Evolutionary conservation across 352 stramenopile species (phyloP).

Genomic region (Pythium sp.): DNA sequence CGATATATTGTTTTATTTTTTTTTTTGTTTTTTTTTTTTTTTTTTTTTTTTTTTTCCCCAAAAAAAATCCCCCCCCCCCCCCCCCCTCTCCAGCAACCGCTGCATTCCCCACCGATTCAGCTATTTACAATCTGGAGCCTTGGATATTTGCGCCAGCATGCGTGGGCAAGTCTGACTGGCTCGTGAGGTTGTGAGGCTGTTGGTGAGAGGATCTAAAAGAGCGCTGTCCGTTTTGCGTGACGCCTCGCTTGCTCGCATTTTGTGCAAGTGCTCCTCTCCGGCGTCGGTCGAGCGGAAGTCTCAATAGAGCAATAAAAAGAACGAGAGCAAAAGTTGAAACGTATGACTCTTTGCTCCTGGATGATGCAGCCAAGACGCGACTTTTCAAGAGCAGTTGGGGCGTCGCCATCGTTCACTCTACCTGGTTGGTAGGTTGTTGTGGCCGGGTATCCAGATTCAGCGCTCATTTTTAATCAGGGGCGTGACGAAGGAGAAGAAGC

Average conservation of each 20-base stretch:
- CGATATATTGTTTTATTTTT: too few species aligned
- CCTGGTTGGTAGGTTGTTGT: too few species aligned
- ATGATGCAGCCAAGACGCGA: not conserved
- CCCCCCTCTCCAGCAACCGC: too few species aligned
- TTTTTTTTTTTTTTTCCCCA: too few species aligned
- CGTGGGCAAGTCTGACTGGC: not conserved
- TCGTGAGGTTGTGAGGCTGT: not conserved
- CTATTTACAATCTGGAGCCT: too few species aligned
- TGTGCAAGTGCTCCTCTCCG: not conserved
- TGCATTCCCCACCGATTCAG: too few species aligned
- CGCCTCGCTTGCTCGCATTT: not conserved
- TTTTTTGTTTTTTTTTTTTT: too few species aligned
- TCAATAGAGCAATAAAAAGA: not conserved
- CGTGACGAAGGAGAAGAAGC: not conserved
- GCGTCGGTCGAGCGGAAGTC: not conserved
- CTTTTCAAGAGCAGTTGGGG: slow-evolving; percentile 4
- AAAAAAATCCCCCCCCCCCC: too few species aligned
- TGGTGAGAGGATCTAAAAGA: not conserved
- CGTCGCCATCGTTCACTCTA: too few species aligned
- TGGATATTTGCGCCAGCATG: not conserved
- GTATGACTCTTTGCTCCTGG: slow-evolving; percentile 2
- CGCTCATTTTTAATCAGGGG: slow-evolving; percentile 1
- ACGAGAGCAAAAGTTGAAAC: slow-evolving; percentile 2
- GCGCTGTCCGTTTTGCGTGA: slow-evolving; percentile 7
- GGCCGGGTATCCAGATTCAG: not conserved